phyloP scores from a whole-genome alignment of 176 grass and related monocot genomes.

The Phoenix roebelenii region DNA sequence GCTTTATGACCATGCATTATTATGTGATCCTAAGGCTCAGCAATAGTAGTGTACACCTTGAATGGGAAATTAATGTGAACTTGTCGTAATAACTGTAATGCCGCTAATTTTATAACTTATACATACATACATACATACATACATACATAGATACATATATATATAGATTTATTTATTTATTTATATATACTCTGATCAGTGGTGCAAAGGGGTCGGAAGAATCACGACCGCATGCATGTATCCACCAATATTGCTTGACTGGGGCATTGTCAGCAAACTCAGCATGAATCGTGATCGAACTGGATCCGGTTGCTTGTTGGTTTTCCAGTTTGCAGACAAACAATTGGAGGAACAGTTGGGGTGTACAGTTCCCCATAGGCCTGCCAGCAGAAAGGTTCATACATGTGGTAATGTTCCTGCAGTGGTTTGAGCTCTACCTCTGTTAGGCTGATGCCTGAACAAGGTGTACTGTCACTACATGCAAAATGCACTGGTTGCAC shows the following conservation, averaged over 20 bases:
- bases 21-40: neutral
- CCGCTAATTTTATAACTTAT: no score
- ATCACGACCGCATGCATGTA: slow-evolving; percentile 33
- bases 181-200: slow-evolving; percentile 54
- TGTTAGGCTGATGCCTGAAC: slow-evolving; percentile 79
- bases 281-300: slow-evolving; percentile 70
- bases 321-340: slow-evolving; percentile 88
- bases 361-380: slow-evolving; percentile 79
- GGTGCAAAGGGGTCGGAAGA: slow-evolving; percentile 66
- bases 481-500: slow-evolving; percentile 81
- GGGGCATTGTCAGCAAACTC: slow-evolving; percentile 1
- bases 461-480: slow-evolving; percentile 78
- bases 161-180: neutral
- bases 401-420: slow-evolving; percentile 63
- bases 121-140: no score
- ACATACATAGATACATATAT: no score
- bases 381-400: slow-evolving; percentile 86
- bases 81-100: neutral
- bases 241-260: slow-evolving; percentile 32
- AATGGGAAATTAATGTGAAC: neutral
- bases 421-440: slow-evolving; percentile 59
- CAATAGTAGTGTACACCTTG: neutral
- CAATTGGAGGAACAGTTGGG: slow-evolving; percentile 64
- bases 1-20: neutral
- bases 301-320: slow-evolving; percentile 70